Evolutionary conservation across 2,329 filamentous ascomycete genomes (phyloP), one percentile per base, ranked within the genome.

Genomic region (Drechslerella stenobrocha): DNA sequence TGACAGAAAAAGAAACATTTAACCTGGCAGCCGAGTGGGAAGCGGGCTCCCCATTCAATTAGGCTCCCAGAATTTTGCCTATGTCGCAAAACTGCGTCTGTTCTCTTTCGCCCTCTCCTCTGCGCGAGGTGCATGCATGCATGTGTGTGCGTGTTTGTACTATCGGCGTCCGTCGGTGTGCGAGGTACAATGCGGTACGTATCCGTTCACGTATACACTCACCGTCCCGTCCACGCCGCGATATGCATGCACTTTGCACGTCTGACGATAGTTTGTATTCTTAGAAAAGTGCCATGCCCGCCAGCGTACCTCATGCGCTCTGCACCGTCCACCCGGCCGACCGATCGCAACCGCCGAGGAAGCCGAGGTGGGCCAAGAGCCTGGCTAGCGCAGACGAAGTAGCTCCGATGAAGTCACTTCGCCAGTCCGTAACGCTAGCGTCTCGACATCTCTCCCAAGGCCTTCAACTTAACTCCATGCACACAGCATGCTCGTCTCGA

Each of bases 41-140:
- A 67, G 63, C 63, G 63, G 63, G 50, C 63, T 60, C 48, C 63
- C 51, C 46, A 48, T 67, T 67, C 63, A 67, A 67, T 67, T 67
- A 67, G 63, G 63, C 63, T 67, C 63, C 63, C 63, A 67, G 55
- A 55, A 67, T 67, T 67, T 67, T 67, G 63, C 63, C 63, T 67
- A 66, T 66, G 63, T 67, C 46, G 23, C 61, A 58, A 52, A 66
- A 58, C 52, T 42, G 52, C 44, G 53, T 53, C 53, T 58, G 47
- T 66, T 58, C 48, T 47, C 22, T 20, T 18, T 18, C 15, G 18
- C 5, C 5, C 28, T 30, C 11, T 30, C 28, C 37, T 42, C n/a
- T 42, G 37, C 37, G 37, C 37, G 22, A 42, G 37, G 37, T 42
- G 37, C 37, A 42, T 42, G 37, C 37, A 42, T 42, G 22, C n/a